Conservation (phyloP, 371 early-diverging fungal species). For the Haplosporangium sp. region DNA sequence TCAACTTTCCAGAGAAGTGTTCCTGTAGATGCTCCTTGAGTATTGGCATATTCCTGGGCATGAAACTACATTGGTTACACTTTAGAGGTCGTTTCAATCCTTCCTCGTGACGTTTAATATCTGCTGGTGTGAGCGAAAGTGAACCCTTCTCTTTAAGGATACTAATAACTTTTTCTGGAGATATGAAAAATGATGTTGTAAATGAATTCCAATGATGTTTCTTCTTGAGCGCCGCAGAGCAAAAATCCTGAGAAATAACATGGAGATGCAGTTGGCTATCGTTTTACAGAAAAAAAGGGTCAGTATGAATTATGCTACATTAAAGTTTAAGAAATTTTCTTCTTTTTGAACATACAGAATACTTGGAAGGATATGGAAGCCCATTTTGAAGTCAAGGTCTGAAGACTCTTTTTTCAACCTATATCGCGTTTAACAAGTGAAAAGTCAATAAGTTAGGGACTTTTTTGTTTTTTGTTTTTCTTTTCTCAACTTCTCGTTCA, state of each 20-base stretch:
- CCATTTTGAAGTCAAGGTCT: constrained; percentile 59
- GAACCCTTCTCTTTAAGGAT: constrained; percentile 45
- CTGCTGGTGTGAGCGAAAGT: constrained; percentile 10
- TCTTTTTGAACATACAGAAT: constrained; percentile 55
- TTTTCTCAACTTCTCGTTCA: not conserved
- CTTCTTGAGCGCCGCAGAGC: constrained; percentile 58
- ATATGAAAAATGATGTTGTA: constrained; percentile 64
- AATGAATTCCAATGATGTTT: constrained; percentile 76
- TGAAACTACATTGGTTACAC: constrained; percentile 26
- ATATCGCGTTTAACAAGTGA: not conserved
- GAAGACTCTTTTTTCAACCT: constrained; percentile 31
- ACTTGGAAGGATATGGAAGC: constrained; percentile 72
- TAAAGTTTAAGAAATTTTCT: not conserved
- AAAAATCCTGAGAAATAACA: constrained; percentile 69
- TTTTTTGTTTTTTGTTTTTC: too few species aligned
- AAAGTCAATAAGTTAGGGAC: too few species aligned
- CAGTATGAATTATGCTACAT: too few species aligned
- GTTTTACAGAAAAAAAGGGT: not conserved
- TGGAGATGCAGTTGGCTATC: constrained; percentile 71
- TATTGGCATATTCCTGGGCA: constrained; percentile 12
- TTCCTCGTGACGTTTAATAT: constrained; percentile 4
- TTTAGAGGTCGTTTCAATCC: constrained; percentile 3
- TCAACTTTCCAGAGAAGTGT: constrained; percentile 5
- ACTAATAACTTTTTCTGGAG: constrained; percentile 44
- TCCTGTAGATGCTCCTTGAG: constrained; percentile 21